phyloP scores from a whole-genome alignment of 495 filamentous ascomycete genomes.

The Endocarpon pusillum region DNA sequence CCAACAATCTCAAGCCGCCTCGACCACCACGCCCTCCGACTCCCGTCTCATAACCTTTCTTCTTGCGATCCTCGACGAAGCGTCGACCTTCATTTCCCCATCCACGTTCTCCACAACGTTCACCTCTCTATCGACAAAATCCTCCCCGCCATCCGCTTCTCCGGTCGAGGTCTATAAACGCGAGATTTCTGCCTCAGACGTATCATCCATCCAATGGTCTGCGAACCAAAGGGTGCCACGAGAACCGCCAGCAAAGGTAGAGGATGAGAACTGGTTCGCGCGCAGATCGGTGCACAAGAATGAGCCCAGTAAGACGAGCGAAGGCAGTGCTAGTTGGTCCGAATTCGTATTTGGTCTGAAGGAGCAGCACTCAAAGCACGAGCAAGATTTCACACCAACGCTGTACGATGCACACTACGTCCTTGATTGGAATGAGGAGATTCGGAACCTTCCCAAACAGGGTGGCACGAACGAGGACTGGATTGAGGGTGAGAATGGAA shows the following conservation, averaged over 20 bases:
- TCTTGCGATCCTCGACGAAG: neutral
- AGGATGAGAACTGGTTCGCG: constrained; percentile 49
- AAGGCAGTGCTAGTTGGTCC: constrained; percentile 44
- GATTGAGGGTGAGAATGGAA: too few relatives aligned
- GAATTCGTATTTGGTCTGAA: constrained; percentile 49
- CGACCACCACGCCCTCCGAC: neutral
- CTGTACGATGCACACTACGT: constrained; percentile 11
- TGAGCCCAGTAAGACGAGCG: constrained; percentile 15
- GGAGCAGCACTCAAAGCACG: constrained; percentile 45
- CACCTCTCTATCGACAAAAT: neutral
- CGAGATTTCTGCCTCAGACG: too few relatives aligned
- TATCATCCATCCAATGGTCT: too few relatives aligned
- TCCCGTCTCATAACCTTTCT: neutral
- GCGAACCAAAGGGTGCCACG: too few relatives aligned
- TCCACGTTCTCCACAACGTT: neutral
- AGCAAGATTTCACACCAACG: constrained; percentile 53
- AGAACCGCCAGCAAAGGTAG: constrained; percentile 1
- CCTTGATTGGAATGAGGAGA: constrained; percentile 9
- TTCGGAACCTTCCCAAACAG: neutral
- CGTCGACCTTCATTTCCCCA: neutral
- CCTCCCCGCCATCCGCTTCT: neutral
- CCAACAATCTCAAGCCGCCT: neutral
- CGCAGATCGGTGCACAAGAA: constrained; percentile 47
- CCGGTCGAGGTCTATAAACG: neutral
- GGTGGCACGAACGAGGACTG: constrained; percentile 2